Base-by-base conservation (phyloP, 768 basidiomycete species). In the Amanita jacksonii region DNA sequence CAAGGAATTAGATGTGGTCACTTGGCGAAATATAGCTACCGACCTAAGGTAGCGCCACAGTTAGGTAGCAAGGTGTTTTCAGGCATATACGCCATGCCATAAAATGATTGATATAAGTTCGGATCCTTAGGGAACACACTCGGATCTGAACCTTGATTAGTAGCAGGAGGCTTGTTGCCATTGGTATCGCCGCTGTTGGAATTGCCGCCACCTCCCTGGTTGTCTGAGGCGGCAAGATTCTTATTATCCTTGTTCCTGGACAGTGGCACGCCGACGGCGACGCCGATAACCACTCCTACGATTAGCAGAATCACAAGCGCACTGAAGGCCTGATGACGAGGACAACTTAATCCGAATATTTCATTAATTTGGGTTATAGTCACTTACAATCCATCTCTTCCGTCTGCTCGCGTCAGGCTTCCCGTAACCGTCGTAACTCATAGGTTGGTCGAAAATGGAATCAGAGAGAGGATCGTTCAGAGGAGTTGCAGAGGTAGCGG, bases 1-100 rank as follows among this genome's bases (percentile, higher is more conserved):
- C 9, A 48, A n/a, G 1, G 13, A 48, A 20, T 5, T 32, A 25
- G 18, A 38, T 45, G 5, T 20, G 2, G 10, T 33, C 12, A 9
- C 23, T 5, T 32, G 16, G 43, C 9, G 15, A 37, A 22, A 5
- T 16, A 30, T 19, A 13, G 8, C 28, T 8, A 64, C 67, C 30
- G 30, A 70, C 69, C 51, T 20, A 75, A 56, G 5, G 57, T 59
- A 43, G 72, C 81, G 8, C 80, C 81, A 51, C 87, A 90, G 25
- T 73, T 56, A 0, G 87, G 87, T 18, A 80, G 59, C 51, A 81
- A 77, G n/a, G 81, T 77, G 31, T 79, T 79, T 15, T 66, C 63
- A 7, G 91, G 90, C 1, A 88, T 90, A 60, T 94, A 94, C 0
- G 91, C 91, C 18, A 94, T 56, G 4, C 85, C 91, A 58, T 81